Evolutionary conservation across 192 early-diverging fungal genomes (phyloP).

Genomic region (Backusella macrospora): DNA sequence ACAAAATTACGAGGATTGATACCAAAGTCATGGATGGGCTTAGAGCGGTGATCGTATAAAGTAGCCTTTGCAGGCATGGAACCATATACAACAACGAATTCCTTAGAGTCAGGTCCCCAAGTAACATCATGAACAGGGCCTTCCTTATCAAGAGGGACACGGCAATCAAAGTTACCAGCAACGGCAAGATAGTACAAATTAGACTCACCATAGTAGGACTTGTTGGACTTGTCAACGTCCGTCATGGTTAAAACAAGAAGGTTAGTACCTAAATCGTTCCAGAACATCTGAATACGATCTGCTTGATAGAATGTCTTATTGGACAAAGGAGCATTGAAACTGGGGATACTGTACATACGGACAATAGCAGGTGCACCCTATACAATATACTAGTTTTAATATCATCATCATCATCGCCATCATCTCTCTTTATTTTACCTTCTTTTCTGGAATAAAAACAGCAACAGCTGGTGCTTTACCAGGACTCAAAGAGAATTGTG

Average conservation of each 20-base stretch:
- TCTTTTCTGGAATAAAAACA: constrained; percentile 89
- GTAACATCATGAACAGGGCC: constrained; percentile 96
- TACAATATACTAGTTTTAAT: neutral
- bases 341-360: constrained; percentile 81
- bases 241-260: constrained; percentile 91
- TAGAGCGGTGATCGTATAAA: constrained; percentile 89
- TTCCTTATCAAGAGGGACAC: constrained; percentile 78
- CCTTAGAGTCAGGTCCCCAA: constrained; percentile 95
- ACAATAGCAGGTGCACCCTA: constrained; percentile 82
- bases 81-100: constrained; percentile 96
- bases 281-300: constrained; percentile 89
- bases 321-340: constrained; percentile 69
- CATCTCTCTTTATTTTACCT: constrained; percentile 38
- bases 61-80: constrained; percentile 93
- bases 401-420: neutral
- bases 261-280: constrained; percentile 89
- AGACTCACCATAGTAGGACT: constrained; percentile 98
- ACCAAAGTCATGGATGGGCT: constrained; percentile 84
- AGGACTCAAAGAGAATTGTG: constrained; percentile 86
- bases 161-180: constrained; percentile 90
- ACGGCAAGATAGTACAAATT: constrained; percentile 90
- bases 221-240: constrained; percentile 93
- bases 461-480: constrained; percentile 82
- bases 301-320: constrained; percentile 97
- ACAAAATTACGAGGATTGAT: constrained; percentile 87